Base-by-base conservation (phyloP, 2,329 filamentous ascomycete genomes). In the Akanthomyces lecanii region DNA sequence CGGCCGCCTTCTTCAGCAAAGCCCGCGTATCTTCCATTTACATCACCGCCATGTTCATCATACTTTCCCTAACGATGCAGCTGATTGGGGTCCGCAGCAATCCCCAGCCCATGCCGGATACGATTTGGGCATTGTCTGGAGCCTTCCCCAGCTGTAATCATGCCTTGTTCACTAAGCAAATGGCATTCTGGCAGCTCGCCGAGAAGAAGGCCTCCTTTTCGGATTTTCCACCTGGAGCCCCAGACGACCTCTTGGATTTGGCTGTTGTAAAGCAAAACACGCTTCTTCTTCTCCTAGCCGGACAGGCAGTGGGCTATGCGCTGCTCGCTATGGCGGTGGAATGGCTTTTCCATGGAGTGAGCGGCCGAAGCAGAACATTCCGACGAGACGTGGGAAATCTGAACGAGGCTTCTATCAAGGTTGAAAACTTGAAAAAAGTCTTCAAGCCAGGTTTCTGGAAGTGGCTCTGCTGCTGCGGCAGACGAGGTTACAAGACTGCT, bases 401-500 rank as follows among this genome's bases (percentile, higher is more conserved):
- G 6, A 50, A 40, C 16, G 56, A 59, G 23, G 21, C 56, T 10
- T 59, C 56, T 5, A 33, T 59, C 21, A 48, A 11, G 10, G 56
- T 59, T 6, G 16, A 21, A 2, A 48, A 63, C 44, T 5, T 78
- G 11, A 71, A 66, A 45, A 78, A 77, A 57, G 63, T 66, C 5
- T 78, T 76, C 65, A 57, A 48, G 2, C 70, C 73, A 0, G 70
- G 66, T 2, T 69, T 72, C 58, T 67, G 70, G 56, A 69, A 69
- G 62, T 70, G 66, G 30, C 57, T 73, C 0, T 72, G 71, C 56
- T 72, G 70, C 61, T 75, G 71, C 48, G 68, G 71, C 6, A 69
- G 70, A 12, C 65, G 68, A 3, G 68, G 70, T 7, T 81, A 80
- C 10, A 68, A 71, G n/a, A 66, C 67, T 8, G 88, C 88, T 0